A percentile compares a stretch with the other conserved stretches of the same genome.
Conservation (phyloP, 805 yeast genomes). For the Myxozyma neglecta region DNA sequence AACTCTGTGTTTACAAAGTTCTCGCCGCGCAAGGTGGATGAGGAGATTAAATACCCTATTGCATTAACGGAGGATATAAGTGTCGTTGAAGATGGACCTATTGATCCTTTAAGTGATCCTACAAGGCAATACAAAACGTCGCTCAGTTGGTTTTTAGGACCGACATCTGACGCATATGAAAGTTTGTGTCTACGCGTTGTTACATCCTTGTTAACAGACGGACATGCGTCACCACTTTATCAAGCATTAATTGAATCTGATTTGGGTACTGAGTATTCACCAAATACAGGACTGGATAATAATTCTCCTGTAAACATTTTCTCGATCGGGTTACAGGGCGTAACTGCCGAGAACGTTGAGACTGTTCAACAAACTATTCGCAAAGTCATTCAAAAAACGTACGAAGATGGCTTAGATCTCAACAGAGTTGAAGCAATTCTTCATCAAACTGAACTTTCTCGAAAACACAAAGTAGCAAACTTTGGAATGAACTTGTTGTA, state of each 20-base stretch:
- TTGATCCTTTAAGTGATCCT: constrained; percentile 74
- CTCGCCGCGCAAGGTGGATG: constrained; percentile 48
- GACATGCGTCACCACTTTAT: constrained; percentile 88
- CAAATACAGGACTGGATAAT: constrained; percentile 84
- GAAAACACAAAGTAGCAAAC: constrained; percentile 84
- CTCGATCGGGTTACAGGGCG: constrained; percentile 83
- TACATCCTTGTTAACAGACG: constrained; percentile 73
- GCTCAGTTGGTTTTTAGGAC: constrained; percentile 84
- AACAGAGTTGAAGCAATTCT: constrained; percentile 78
- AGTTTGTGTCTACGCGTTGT: constrained; percentile 71
- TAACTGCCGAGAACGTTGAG: constrained; percentile 49
- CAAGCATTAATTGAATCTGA: constrained; percentile 84
- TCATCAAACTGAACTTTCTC: constrained; percentile 80
- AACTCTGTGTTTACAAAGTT: constrained; percentile 52
- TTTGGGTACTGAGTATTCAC: constrained; percentile 78
- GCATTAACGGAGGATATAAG: constrained; percentile 41
- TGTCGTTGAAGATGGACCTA: constrained; percentile 64
- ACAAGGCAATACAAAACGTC: constrained; percentile 72
- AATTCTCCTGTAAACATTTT: constrained; percentile 75
- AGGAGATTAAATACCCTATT: constrained; percentile 46
- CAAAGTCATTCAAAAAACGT: constrained; percentile 49
- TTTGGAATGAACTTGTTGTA: constrained; percentile 80
- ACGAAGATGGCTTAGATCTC: constrained; percentile 50
- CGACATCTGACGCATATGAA: constrained; percentile 65
- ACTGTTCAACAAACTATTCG: constrained; percentile 51